Evolutionary conservation across 1,284 basidiomycete genomes (phyloP), one percentile per base, ranked within the genome.

Genomic region (Bothia castanella): DNA sequence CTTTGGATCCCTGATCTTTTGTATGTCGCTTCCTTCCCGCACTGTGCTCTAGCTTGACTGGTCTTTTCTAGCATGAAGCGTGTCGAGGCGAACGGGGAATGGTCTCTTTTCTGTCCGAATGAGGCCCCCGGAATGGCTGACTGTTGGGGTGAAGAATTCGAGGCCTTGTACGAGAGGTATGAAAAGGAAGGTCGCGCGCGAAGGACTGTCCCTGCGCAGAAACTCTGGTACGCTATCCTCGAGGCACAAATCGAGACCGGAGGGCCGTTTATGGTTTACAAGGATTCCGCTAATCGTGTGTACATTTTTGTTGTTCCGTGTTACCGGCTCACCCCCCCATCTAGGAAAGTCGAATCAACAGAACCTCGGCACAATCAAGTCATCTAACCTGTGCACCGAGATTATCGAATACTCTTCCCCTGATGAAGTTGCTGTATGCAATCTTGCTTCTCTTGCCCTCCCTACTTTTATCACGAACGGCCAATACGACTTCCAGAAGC

Each of bases 181-280:
- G 97, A 99, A 74, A 80, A 77, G 45, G 93, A 96, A 66, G 94
- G 94, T 42, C 89, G 93, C 48, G 90, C 83, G 25, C 85, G 87
- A 66, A 91, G 89, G 75, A 84, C 83, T 19, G 78, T 99, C 63
- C 88, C 94, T 57, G 97, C 97, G 11, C 97, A 99, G 72, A 98
- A 99, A 74, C 82, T 99, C 39, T 99, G 97, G 96, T 98, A 97
- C 69, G 92, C 95, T 41, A 88, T 99, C 61, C 77, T 99, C 47
- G 96, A 99, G 68, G 86, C 94, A 10, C 97, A 99, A 72, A 94
- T 96, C 60, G 97, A 99, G 76, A 99, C 97, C 5, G 97, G 97
- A 57, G 89, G 87, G 32, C 97, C 97, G 5, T 99, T 97, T 77
- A 98, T 99, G 89, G 77, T 93, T 41, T 99, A 99, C 81, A 99